phyloP scores from a whole-genome alignment of 306 rosid genomes.

The Gillenia trifoliata region DNA sequence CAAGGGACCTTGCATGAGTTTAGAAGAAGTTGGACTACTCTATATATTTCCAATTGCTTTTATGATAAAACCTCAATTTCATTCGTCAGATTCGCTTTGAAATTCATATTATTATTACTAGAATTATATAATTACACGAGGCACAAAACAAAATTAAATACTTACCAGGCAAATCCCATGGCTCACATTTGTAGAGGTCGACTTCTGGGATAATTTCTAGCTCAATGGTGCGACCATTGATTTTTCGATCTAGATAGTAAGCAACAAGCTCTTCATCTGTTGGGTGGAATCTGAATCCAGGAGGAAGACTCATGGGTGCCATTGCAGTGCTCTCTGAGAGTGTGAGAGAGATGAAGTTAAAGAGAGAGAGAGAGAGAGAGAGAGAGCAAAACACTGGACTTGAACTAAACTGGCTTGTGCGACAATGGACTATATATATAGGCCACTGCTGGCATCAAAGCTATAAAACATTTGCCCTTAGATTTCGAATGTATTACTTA shows the following conservation, averaged over 20 bases:
- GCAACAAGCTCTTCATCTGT: conserved; percentile 97
- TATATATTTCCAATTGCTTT: too few species aligned
- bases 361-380: background rate
- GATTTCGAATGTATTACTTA: conserved; percentile 11
- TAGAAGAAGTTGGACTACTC: background rate
- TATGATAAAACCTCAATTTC: background rate
- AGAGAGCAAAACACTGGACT: conserved; percentile 9
- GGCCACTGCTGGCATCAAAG: conserved; percentile 46
- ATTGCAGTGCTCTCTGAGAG: conserved; percentile 19
- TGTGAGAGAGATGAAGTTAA: background rate
- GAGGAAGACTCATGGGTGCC: conserved; percentile 98
- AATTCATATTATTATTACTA: background rate
- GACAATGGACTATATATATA: conserved; percentile 65
- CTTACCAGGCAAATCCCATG: conserved; percentile 97
- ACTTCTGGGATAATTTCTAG: conserved; percentile 94
- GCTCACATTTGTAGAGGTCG: conserved; percentile 93
- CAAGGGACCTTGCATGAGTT: background rate
- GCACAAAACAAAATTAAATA: background rate
- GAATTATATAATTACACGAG: background rate
- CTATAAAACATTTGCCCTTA: conserved; percentile 18
- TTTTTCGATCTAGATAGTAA: conserved; percentile 79
- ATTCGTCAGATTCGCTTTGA: background rate
- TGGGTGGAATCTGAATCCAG: conserved; percentile 97
- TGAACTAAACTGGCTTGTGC: conserved; percentile 36
- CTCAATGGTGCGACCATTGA: conserved; percentile 82